Conservation (phyloP, 148 eudicot species). For the Rheum nobile region DNA sequence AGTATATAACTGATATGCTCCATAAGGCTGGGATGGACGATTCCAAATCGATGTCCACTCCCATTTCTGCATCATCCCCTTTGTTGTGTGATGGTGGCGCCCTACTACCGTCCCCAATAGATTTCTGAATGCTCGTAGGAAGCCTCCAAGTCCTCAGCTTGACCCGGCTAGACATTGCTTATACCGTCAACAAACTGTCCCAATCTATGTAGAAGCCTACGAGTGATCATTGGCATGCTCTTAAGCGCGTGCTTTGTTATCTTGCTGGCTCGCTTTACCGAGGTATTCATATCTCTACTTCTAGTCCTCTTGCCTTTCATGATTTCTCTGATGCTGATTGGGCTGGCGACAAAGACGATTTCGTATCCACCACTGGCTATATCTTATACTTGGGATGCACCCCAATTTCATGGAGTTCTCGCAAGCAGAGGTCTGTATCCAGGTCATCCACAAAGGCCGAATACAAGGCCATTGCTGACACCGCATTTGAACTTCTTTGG, state of each 20-base stretch:
- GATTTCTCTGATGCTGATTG: neutral
- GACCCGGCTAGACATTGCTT: neutral
- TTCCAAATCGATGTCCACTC: neutral
- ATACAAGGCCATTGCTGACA: no score
- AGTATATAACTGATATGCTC: neutral
- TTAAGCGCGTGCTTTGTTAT: neutral
- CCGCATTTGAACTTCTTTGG: no score
- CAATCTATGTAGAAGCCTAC: neutral
- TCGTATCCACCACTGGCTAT: no score
- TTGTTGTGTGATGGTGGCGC: neutral
- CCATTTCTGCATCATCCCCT: neutral
- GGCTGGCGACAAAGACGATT: neutral
- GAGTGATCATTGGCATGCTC: neutral
- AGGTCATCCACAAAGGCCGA: no score
- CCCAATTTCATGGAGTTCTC: no score
- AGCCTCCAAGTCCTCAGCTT: neutral
- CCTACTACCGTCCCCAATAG: neutral
- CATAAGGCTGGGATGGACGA: neutral
- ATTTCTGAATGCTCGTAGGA: neutral
- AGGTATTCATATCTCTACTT: neutral
- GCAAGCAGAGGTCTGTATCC: no score
- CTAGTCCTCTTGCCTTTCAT: neutral
- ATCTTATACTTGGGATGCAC: no score
- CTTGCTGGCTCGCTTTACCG: neutral
- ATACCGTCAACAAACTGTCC: neutral